These are phyloP conservation scores for Colletotrichum sp. DNA, from an alignment of 2,329 filamentous ascomycete species.

Conservation along the genomic window DNA sequence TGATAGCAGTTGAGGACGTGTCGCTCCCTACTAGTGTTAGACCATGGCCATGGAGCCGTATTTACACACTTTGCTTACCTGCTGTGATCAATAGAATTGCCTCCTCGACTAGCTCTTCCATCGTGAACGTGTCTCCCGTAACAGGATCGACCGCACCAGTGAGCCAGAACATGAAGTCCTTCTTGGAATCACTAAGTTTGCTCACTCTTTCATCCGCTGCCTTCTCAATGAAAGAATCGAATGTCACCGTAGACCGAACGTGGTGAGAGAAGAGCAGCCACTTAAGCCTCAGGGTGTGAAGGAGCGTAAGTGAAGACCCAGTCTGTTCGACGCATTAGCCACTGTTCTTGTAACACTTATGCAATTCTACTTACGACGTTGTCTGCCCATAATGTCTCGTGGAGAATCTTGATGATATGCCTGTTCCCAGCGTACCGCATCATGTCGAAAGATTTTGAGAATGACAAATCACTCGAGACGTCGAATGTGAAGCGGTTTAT, in stretches of 20 bases:
- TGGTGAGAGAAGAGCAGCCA: not conserved
- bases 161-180: slow-evolving; percentile 12
- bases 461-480: slow-evolving; percentile 3
- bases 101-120: slow-evolving; percentile 9
- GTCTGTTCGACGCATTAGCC: not conserved
- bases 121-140: not conserved
- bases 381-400: slow-evolving; percentile 7
- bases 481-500: slow-evolving; percentile 11
- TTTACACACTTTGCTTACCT: not conserved
- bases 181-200: not conserved
- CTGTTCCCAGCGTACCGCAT: not conserved
- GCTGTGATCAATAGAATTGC: slow-evolving; percentile 6
- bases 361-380: not conserved
- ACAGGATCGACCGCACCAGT: not conserved
- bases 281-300: not conserved
- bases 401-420: not conserved
- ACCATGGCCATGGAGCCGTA: accelerated
- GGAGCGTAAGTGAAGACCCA: not conserved
- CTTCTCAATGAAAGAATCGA: not conserved
- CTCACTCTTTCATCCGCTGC: not conserved
- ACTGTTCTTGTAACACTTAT: not conserved
- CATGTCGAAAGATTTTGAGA: not conserved
- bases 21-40: not conserved
- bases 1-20: not conserved
- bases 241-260: not conserved